Percentiles rank a stretch among this genome's conserved stretches.
Evolutionary conservation across 192 early-diverging fungal genomes (phyloP).

Genomic region (Helicostylum pulchrum): DNA sequence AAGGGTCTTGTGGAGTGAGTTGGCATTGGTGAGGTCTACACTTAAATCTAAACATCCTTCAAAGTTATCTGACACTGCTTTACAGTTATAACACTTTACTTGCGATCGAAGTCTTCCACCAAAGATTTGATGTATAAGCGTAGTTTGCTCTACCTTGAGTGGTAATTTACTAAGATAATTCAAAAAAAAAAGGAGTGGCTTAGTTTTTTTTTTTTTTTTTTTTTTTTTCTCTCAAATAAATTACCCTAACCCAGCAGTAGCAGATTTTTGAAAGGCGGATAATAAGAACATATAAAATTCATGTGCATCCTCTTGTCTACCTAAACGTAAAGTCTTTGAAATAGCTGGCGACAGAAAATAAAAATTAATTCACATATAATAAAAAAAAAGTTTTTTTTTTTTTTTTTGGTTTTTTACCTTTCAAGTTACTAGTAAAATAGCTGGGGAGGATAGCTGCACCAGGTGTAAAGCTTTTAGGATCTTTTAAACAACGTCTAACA

Average conservation of each 20-base stretch:
- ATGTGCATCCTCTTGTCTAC: conserved; percentile 88
- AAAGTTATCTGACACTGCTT: conserved; percentile 69
- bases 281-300: conserved; percentile 77
- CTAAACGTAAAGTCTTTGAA: conserved; percentile 72
- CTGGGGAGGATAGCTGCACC: conserved; percentile 59
- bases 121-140: conserved; percentile 77
- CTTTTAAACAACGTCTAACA: conserved; percentile 52
- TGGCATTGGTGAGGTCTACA: conserved; percentile 68
- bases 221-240: not conserved
- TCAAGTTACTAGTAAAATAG: conserved; percentile 58
- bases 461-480: conserved; percentile 33
- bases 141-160: conserved; percentile 70
- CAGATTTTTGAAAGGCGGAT: conserved; percentile 66
- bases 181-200: conserved; percentile 1
- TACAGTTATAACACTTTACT: conserved; percentile 71
- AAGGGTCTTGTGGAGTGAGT: conserved; percentile 64
- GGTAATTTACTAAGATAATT: conserved; percentile 56
- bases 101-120: conserved; percentile 79
- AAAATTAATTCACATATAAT: not conserved
- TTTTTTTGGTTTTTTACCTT: too few relatives aligned
- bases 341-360: conserved; percentile 43
- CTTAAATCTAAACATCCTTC: conserved; percentile 76
- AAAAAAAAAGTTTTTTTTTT: too few relatives aligned
- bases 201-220: not conserved
- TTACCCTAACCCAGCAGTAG: conserved; percentile 36